Evolutionary conservation across 345 rosid species (phyloP).

Genomic region (Noccaea caerulescens): DNA sequence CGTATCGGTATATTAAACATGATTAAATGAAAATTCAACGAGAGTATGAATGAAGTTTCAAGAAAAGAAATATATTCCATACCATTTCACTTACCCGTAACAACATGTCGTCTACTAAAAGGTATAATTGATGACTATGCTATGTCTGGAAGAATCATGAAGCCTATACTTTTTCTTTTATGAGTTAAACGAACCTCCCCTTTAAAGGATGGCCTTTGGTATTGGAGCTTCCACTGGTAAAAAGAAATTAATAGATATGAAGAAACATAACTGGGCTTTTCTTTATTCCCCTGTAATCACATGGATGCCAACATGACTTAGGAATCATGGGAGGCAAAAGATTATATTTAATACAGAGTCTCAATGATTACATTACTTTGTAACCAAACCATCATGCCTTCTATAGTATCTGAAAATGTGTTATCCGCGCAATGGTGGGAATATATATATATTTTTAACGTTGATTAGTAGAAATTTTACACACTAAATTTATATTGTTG

Average conservation of each 20-base stretch:
- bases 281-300: constrained; percentile 25
- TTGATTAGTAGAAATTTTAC: not conserved
- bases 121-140: constrained; percentile 2
- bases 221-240: constrained; percentile 41
- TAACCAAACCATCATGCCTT: not conserved
- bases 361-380: constrained; percentile 18
- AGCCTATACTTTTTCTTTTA: constrained; percentile 27
- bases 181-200: constrained; percentile 33
- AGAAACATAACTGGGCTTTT: constrained; percentile 17
- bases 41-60: constrained; percentile 35
- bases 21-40: constrained; percentile 10
- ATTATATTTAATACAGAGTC: constrained; percentile 14
- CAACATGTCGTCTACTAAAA: constrained; percentile 23
- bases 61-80: constrained; percentile 26
- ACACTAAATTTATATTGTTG: not conserved
- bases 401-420: not conserved
- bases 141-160: constrained; percentile 31
- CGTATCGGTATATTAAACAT: not conserved
- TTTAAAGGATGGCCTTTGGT: constrained; percentile 44
- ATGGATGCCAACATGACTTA: constrained; percentile 34
- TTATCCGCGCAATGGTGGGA: not conserved
- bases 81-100: constrained; percentile 40
- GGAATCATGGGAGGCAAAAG: constrained; percentile 10
- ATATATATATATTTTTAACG: not conserved
- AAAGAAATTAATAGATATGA: constrained; percentile 9